Evolutionary conservation across 352 stramenopile genomes (phyloP).

Genomic region (Pythium phragmitis): DNA sequence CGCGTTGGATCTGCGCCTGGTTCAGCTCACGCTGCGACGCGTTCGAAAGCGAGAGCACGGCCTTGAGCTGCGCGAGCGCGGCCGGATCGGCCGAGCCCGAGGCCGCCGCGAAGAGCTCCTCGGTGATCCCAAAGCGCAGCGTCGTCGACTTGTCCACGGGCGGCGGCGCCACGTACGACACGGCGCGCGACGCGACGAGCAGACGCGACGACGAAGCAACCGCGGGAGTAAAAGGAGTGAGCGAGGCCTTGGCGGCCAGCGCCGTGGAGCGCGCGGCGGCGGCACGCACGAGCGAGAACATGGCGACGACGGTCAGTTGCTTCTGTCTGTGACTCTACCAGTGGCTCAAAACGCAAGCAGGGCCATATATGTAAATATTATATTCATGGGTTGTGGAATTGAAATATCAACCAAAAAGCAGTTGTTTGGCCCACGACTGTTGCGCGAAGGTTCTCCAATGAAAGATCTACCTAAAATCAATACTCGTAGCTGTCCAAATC

Average conservation of each 20-base stretch:
- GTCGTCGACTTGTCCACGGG: constrained; percentile 48
- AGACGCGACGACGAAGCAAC: constrained; percentile 8
- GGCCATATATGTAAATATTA: neutral
- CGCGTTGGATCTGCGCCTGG: constrained; percentile 73
- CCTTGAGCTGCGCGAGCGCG: constrained; percentile 54
- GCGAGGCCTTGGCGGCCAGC: constrained; percentile 6
- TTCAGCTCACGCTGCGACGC: constrained; percentile 84
- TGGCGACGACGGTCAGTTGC: neutral
- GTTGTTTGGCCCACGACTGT: neutral
- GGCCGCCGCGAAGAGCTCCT: constrained; percentile 38
- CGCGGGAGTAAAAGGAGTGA: neutral
- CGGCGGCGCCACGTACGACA: constrained; percentile 69
- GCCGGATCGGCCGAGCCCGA: constrained; percentile 33
- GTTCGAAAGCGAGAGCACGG: constrained; percentile 73
- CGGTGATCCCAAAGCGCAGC: constrained; percentile 68
- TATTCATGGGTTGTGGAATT: neutral
- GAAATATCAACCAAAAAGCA: neutral
- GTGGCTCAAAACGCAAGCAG: constrained; percentile 14
- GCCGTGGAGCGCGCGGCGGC: constrained; percentile 10
- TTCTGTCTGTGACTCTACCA: neutral
- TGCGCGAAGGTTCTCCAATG: neutral
- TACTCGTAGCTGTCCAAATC: no score
- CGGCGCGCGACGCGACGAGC: constrained; percentile 26
- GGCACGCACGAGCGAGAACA: constrained; percentile 19
- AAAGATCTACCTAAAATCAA: no score